Evolutionary conservation across 1,284 basidiomycete genomes (phyloP), one percentile per base, ranked within the genome.

Genomic region (Kwoniella shivajii): DNA sequence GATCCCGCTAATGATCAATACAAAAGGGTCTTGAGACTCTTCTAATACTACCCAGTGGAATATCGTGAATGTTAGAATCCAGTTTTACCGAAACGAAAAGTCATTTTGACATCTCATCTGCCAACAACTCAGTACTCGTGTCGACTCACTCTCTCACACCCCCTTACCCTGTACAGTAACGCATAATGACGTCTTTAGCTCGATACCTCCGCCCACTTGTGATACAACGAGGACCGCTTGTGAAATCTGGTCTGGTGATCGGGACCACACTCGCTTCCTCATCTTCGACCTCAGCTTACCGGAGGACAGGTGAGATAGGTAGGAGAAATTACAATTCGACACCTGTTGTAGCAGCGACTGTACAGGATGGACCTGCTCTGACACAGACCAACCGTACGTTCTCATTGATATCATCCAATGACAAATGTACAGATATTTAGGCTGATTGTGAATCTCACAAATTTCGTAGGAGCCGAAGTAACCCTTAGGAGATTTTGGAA

Each of bases 401-500:
- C 30, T 34, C 16, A 11, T 20, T 27, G 16, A 33, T 22, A n/a
- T 33, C 26, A n/a, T n/a, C n/a, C n/a, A n/a, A 26, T n/a, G 30
- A 13, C 29, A n/a, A n/a, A n/a, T n/a, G n/a, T n/a, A n/a, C n/a
- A n/a, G n/a, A n/a, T n/a, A n/a, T n/a, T n/a, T n/a, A n/a, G n/a
- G n/a, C n/a, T n/a, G n/a, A n/a, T n/a, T 43, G 4, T 20, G 9
- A 18, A 16, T 24, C 29, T 33, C 26, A 36, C n/a, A 33, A 30
- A 5, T 36, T 18, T 18, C 36, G 20, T 39, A 94, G 92, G 88
- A 63, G 91, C 90, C 16, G 90, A 95, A 77, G 84, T 85, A 33
- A 90, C 89, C 1, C 80, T 91, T 74, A 87, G 88, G 60, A 82
- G 93, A 27, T 97, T 97, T 74, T 97, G 93, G 93, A 92, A 92